Conservation (phyloP, 306 rosid species). For the Casuarina glauca region DNA sequence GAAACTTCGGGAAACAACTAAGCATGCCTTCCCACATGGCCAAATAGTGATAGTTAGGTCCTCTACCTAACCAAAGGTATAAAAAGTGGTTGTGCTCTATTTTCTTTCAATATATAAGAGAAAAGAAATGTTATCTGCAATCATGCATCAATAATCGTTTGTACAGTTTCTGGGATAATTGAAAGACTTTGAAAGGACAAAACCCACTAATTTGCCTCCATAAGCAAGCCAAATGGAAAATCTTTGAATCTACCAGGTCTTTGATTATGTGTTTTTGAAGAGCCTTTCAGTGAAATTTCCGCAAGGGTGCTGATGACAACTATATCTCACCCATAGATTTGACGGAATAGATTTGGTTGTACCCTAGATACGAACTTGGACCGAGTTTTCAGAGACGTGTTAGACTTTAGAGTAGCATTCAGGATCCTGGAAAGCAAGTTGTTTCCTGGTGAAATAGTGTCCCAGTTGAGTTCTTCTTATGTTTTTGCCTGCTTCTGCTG, state of each 20-base stretch:
- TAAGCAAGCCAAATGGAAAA: slow-evolving; percentile 14
- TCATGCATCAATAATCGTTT: slow-evolving; percentile 26
- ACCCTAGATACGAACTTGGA: neutral
- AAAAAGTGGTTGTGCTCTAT: slow-evolving; percentile 12
- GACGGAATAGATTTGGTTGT: neutral
- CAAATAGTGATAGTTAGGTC: slow-evolving; percentile 42
- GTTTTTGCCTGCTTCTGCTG: no score
- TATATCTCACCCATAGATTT: neutral
- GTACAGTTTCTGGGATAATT: slow-evolving; percentile 15
- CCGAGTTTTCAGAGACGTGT: neutral
- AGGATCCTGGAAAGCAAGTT: no score
- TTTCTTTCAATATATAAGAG: neutral
- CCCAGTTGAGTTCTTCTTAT: no score
- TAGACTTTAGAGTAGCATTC: no score
- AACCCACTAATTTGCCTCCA: slow-evolving; percentile 34
- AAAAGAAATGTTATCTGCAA: neutral
- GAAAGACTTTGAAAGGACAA: slow-evolving; percentile 18
- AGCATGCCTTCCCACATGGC: slow-evolving; percentile 29
- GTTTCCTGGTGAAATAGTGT: no score
- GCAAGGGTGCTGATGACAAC: slow-evolving; percentile 6
- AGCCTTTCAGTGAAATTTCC: slow-evolving; percentile 3
- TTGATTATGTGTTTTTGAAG: slow-evolving; percentile 22
- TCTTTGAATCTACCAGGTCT: slow-evolving; percentile 10
- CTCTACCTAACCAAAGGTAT: slow-evolving; percentile 32
- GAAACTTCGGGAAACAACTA: slow-evolving; percentile 28